Conservation (phyloP, 257 asterid genomes). For the Haberlea rhodopensis region DNA sequence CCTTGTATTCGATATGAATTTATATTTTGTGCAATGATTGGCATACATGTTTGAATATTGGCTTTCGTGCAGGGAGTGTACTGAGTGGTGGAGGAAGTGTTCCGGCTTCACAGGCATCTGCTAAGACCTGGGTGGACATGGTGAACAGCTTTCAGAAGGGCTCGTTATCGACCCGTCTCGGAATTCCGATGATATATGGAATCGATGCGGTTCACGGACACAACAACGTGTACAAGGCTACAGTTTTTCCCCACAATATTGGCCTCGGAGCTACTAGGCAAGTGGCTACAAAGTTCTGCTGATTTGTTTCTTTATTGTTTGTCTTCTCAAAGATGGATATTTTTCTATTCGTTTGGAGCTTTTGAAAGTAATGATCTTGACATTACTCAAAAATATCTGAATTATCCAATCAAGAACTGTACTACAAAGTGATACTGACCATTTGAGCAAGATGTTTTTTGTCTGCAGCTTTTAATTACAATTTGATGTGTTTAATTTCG, state of each 20-base stretch:
- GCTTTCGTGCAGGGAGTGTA: conserved; percentile 32
- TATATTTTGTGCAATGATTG: not conserved
- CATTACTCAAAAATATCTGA: not conserved
- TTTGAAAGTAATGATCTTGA: not conserved
- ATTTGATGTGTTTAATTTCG: not conserved
- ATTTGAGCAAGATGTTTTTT: too few relatives aligned
- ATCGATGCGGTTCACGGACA: conserved; percentile 51
- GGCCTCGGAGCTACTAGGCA: conserved; percentile 49
- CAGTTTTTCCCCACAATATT: conserved; percentile 43
- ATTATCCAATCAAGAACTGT: too few relatives aligned
- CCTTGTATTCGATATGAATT: not conserved
- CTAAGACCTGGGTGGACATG: conserved; percentile 45
- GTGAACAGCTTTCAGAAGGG: conserved; percentile 39
- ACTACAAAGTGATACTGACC: not conserved
- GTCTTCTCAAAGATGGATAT: too few relatives aligned
- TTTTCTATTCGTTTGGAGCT: too few relatives aligned
- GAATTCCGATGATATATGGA: conserved; percentile 49
- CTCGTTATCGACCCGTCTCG: conserved; percentile 36
- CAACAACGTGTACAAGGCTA: conserved; percentile 39
- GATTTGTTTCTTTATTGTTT: not conserved
- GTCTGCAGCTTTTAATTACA: not conserved
- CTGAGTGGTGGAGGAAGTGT: conserved; percentile 44
- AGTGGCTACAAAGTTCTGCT: not conserved
- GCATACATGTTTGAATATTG: too few relatives aligned
- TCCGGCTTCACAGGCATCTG: conserved; percentile 32